A percentile compares a stretch with the other conserved stretches of the same genome.
Conservation (phyloP, 2,329 filamentous ascomycete genomes). For the Fusarium tricinctum region DNA sequence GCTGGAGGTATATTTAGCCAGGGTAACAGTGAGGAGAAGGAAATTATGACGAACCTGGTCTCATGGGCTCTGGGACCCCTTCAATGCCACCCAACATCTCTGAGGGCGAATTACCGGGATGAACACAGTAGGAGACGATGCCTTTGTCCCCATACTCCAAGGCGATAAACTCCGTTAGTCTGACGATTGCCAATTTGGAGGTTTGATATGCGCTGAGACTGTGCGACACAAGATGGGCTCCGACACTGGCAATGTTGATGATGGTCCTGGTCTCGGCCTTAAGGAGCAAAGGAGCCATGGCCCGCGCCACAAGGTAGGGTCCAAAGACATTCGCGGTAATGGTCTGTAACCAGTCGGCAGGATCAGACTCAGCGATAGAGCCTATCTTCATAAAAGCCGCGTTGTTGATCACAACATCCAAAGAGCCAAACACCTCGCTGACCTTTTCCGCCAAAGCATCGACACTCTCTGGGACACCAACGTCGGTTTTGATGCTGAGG, state of each 20-base stretch:
- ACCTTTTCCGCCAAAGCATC: conserved; percentile 5
- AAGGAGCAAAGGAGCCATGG: conserved; percentile 11
- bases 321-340: conserved; percentile 15
- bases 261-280: conserved; percentile 7
- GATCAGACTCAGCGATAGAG: conserved; percentile 14
- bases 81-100: conserved; percentile 19
- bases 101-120: conserved; percentile 34
- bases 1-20: not conserved
- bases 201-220: conserved; percentile 34
- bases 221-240: conserved; percentile 24
- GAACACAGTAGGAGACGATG: conserved; percentile 11
- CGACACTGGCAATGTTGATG: conserved; percentile 25
- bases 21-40: rapidly evolving
- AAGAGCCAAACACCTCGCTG: not conserved
- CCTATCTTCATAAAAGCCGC: conserved; percentile 26
- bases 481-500: conserved; percentile 7
- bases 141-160: conserved; percentile 22
- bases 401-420: conserved; percentile 25
- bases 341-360: conserved; percentile 18
- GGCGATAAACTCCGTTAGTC: conserved; percentile 34
- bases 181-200: conserved; percentile 32
- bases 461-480: conserved; percentile 15
- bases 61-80: not conserved
- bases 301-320: conserved; percentile 11
- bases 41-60: not conserved